Evolutionary conservation across 441 rosid genomes (phyloP), one percentile per base, ranked within the genome.

Genomic region (Brassica hybrid): DNA sequence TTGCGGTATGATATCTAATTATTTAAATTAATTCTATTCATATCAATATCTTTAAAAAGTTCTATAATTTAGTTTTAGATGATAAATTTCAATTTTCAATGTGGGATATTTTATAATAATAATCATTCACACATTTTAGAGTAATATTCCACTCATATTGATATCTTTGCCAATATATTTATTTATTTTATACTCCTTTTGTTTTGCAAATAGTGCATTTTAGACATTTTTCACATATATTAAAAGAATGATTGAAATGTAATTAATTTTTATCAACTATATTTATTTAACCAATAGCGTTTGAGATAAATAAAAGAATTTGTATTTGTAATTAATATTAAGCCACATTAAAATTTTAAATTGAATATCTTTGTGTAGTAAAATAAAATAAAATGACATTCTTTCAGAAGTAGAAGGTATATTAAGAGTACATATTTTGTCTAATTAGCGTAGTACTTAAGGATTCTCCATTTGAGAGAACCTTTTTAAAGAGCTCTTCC

Each of bases 391-490:
- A 21, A 21, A 21, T 21, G 23, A 1, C 23, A 21, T 2, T 21
- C 23, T 21, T 21, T 21, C 23, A 21, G 23, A 21, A 21, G 23
- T 21, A 21, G 23, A 21, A 21, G 23, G 23, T 19, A 48, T 6
- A 63, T 62, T 48, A 61, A 6, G 41, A 30, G 32, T n/a, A 50
- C 4, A 34, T 58, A 27, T 7, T 30, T 41, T 17, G 34, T n/a
- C 23, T 21, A 52, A 11, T 13, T 18, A 18, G 21, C 17, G 50
- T 43, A 25, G 30, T 54, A 45, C 14, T 67, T 30, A 10, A 21
- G 30, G 56, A 38, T 54, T 50, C 69, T 61, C 56, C 11, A 50
- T 50, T 21, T 62, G 43, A 23, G 52, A 58, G 21, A 58, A 70
- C 21, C 23, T 16, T 70, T 70, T 12, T 4, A 5, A 48, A n/a